Percentiles rank a stretch among this genome's conserved stretches.
Evolutionary conservation across 129 eudicot species (phyloP).

Genomic region (Flaveria bidentis): DNA sequence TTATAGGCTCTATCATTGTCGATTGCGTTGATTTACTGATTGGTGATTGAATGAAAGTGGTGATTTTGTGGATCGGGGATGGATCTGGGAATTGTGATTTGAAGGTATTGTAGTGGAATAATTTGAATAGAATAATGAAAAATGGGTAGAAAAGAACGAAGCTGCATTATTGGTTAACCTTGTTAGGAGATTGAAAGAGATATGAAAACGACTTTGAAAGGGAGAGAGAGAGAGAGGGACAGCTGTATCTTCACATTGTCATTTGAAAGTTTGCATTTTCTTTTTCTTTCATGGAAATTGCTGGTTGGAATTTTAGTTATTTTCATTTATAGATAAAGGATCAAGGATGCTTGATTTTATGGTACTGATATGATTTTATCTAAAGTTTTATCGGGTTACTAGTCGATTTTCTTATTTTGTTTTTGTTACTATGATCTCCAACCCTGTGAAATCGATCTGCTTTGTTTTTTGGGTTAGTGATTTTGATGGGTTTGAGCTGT

Average conservation of each 20-base stretch:
- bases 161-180: slow-evolving; percentile 15
- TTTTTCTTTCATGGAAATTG: neutral
- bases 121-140: neutral
- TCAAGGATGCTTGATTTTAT: neutral
- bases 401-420: neutral
- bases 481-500: neutral
- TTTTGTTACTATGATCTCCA: neutral
- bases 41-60: neutral
- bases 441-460: neutral
- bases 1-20: neutral
- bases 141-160: neutral
- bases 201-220: slow-evolving; percentile 1
- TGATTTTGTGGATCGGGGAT: slow-evolving; percentile 18
- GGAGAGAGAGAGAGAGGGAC: neutral
- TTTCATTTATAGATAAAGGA: neutral
- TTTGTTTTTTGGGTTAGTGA: neutral
- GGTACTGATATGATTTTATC: neutral
- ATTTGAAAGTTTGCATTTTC: neutral
- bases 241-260: slow-evolving; percentile 7
- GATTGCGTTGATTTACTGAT: neutral
- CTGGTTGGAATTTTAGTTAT: neutral
- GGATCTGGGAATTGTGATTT: slow-evolving; percentile 22
- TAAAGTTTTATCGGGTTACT: slow-evolving; percentile 2
- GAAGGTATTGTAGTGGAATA: slow-evolving; percentile 6
- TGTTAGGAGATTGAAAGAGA: neutral